Base-by-base conservation (phyloP, 2,329 filamentous ascomycete species). In the Xylariaceae sp. region DNA sequence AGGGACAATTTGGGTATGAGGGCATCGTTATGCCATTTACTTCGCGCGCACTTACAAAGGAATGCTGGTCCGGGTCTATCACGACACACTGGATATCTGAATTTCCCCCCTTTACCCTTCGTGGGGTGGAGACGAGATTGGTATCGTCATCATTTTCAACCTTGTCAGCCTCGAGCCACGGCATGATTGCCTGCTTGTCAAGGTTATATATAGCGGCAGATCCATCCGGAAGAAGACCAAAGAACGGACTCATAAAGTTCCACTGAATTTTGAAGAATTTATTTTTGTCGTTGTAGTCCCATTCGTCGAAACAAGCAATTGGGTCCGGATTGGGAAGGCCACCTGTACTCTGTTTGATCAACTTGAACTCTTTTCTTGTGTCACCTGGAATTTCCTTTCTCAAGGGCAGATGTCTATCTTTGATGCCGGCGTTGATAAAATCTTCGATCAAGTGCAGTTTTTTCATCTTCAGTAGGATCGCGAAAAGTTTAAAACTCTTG, bases 21-120 rank as follows among this genome's bases (percentile, higher is more conserved):
- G n/a, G n/a, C n/a, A n/a, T n/a, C n/a, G n/a, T n/a, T n/a, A n/a
- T n/a, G n/a, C n/a, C n/a, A n/a, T n/a, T n/a, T n/a, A n/a, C n/a
- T n/a, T n/a, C n/a, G n/a, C n/a, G n/a, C n/a, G n/a, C n/a, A 36
- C 43, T 6, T 38, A 47, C 47, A 34, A 50, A 50, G 22, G 22
- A 17, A 42, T 50, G 47, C n/a, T 50, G 47, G 21, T 50, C 44
- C 11, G 44, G 36, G 17, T 50, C 44, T 33, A 50, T 47, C 5
- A 25, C 8, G 25, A 47, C 36, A 17, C 41, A 32, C 5, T 23
- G 43, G 21, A 50, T 44, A 35, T 40, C 47, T 8, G 39, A 29
- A 19, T 34, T 41, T 3, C 40, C 44, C 5, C 47, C 47, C 19
- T 41, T 35, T 17, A 40, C 35, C 5, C 19, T 5, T 14, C 21